These are phyloP conservation scores for Rhodotorula sp. DNA, from an alignment of 1,284 basidiomycete species.

Conservation along the genomic window DNA sequence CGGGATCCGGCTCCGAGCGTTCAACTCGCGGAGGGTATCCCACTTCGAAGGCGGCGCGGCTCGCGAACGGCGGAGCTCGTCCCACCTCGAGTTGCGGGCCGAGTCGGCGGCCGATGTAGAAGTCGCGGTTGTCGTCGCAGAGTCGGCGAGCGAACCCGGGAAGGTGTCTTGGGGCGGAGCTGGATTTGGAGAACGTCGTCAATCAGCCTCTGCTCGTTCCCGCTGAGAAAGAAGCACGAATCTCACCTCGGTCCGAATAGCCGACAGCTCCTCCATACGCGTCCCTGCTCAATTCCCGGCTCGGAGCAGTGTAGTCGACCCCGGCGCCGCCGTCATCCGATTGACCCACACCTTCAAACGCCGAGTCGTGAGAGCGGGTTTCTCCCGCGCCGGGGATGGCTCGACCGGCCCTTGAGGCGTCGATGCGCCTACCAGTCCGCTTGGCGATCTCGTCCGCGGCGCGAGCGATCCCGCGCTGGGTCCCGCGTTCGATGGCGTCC, in stretches of 20 bases:
- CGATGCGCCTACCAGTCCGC: conserved; percentile 9
- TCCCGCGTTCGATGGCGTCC: conserved; percentile 18
- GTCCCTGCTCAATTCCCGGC: conserved; percentile 12
- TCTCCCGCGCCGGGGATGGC: background rate
- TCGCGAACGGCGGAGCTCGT: conserved; percentile 26
- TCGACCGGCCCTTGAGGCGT: background rate
- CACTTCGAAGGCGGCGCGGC: conserved; percentile 24
- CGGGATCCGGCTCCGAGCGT: background rate
- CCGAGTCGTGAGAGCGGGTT: background rate
- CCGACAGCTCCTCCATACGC: conserved; percentile 11
- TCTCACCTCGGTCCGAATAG: conserved; percentile 30
- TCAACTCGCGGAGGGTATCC: conserved; percentile 29
- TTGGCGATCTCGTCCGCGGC: conserved; percentile 13
- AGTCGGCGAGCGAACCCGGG: conserved; percentile 20
- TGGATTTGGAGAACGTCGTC: background rate
- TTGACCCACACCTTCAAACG: background rate
- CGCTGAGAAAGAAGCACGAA: background rate
- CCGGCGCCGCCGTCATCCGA: conserved; percentile 4
- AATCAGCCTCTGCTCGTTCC: background rate
- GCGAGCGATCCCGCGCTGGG: conserved; percentile 5
- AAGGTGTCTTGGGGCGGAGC: conserved; percentile 29
- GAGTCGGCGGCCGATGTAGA: background rate
- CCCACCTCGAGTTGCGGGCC: conserved; percentile 18
- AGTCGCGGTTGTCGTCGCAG: background rate
- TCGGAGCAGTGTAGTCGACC: conserved; percentile 18